These are phyloP conservation scores for Helichrysum umbraculigerum DNA, from an alignment of 129 eudicot species.

Conservation along the genomic window DNA sequence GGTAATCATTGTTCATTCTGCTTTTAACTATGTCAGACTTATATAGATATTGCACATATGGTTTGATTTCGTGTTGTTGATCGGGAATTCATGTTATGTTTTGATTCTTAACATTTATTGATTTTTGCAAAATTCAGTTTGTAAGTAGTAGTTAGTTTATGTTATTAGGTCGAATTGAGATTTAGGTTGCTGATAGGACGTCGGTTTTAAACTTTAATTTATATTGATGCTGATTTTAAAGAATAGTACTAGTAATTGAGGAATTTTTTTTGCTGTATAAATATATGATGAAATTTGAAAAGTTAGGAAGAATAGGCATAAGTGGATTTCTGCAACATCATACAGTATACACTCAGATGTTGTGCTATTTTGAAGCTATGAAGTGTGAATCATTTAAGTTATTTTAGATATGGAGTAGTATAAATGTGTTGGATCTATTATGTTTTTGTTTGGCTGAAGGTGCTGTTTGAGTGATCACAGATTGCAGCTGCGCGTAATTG, in stretches of 20 bases:
- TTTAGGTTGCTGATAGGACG: background rate
- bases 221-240: background rate
- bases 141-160: background rate
- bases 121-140: background rate
- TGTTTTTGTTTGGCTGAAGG: background rate
- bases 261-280: background rate
- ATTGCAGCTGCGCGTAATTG: background rate
- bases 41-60: background rate
- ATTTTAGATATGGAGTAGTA: background rate
- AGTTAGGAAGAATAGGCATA: too few relatives aligned
- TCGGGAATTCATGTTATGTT: background rate
- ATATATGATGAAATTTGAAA: background rate
- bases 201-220: background rate
- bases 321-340: too few relatives aligned
- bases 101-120: background rate
- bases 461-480: background rate
- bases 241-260: background rate
- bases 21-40: background rate
- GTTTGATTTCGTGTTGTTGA: background rate
- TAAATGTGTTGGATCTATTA: background rate
- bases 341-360: too few relatives aligned
- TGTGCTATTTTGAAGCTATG: too few relatives aligned
- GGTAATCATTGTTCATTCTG: slow-evolving; percentile 37
- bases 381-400: background rate
- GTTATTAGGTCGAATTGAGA: background rate